Percentiles rank a stretch among this genome's conserved stretches.
Conservation (phyloP, 2,329 filamentous ascomycete species). For the Talaromyces sp. region DNA sequence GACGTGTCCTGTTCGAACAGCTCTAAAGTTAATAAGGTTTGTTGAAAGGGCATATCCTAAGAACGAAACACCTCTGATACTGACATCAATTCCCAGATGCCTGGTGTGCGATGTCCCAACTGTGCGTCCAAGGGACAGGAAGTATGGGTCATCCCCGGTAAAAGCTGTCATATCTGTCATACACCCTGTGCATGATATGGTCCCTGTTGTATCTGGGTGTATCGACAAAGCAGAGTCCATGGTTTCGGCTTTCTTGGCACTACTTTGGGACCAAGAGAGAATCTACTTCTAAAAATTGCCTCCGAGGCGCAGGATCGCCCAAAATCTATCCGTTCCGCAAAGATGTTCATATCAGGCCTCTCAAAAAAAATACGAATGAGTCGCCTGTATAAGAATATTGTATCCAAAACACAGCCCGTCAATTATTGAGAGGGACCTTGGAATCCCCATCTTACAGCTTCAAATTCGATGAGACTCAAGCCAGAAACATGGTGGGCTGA, state of each 20-base stretch:
- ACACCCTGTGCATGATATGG: conserved; percentile 34
- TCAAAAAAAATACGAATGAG: background rate
- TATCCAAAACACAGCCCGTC: too few species aligned
- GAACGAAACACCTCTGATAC: background rate
- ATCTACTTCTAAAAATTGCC: background rate
- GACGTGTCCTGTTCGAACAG: conserved; percentile 8
- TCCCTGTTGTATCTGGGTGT: background rate
- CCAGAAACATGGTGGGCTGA: background rate
- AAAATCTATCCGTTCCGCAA: too few species aligned
- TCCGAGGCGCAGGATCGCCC: too few species aligned
- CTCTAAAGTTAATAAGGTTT: conserved; percentile 20
- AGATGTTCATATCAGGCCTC: background rate
- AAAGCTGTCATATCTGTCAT: conserved; percentile 48
- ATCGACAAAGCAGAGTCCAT: background rate
- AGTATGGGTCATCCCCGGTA: conserved; percentile 51
- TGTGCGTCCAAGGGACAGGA: conserved; percentile 41
- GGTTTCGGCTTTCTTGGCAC: background rate
- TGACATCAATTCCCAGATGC: conserved; percentile 39
- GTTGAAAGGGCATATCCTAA: too few species aligned
- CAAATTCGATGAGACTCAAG: background rate
- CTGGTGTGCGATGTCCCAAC: conserved; percentile 47
- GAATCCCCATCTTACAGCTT: background rate
- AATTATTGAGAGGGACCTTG: background rate
- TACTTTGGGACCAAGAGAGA: background rate
- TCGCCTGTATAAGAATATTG: too few species aligned